These are phyloP conservation scores for Yamadazyma trypodendri DNA, from an alignment of 1,139 yeast genomes.

Conservation along the genomic window DNA sequence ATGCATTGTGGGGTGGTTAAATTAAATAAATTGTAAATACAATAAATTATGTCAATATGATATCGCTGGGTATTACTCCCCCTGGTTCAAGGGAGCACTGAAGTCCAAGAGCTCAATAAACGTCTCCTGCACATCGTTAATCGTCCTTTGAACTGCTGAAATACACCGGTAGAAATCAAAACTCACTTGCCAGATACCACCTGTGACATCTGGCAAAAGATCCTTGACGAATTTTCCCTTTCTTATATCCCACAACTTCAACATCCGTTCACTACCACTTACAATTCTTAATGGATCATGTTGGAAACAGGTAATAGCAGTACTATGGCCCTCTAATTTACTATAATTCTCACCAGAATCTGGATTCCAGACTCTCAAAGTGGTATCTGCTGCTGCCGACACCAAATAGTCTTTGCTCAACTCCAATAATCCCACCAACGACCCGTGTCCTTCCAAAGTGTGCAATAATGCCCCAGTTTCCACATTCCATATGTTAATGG, in stretches of 20 bases:
- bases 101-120: conserved; percentile 84
- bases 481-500: conserved; percentile 88
- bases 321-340: conserved; percentile 78
- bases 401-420: conserved; percentile 78
- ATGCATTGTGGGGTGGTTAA: too few species aligned
- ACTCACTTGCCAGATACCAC: conserved; percentile 92
- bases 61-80: too few species aligned
- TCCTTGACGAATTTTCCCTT: conserved; percentile 78
- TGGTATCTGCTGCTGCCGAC: conserved; percentile 94
- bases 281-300: conserved; percentile 83
- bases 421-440: conserved; percentile 83
- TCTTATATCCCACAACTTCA: conserved; percentile 79
- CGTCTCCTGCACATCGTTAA: conserved; percentile 48
- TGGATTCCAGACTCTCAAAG: conserved; percentile 92
- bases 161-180: conserved; percentile 84
- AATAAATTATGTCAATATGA: too few species aligned
- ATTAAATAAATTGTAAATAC: too few species aligned
- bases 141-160: conserved; percentile 80
- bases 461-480: conserved; percentile 67
- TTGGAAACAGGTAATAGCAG: conserved; percentile 92
- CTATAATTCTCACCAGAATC: conserved; percentile 65
- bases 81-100: conserved; percentile 43
- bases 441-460: conserved; percentile 80
- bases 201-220: conserved; percentile 69
- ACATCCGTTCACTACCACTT: conserved; percentile 84